phyloP scores from a whole-genome alignment of 495 filamentous ascomycete genomes.

The Cercophora newfieldiana region DNA sequence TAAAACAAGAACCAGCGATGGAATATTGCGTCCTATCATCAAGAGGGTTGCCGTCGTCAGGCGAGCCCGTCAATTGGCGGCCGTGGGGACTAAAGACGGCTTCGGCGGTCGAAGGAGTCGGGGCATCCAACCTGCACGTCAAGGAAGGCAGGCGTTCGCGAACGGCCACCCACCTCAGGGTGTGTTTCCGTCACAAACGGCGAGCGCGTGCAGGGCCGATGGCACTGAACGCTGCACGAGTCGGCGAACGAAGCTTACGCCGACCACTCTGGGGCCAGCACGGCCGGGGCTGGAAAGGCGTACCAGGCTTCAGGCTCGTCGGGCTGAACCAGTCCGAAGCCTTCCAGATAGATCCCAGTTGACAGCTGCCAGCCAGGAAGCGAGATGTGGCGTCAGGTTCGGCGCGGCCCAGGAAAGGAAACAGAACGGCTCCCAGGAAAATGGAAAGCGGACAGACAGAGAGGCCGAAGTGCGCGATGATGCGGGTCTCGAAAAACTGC shows the following conservation, averaged over 20 bases:
- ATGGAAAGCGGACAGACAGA: neutral
- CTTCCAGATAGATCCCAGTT: neutral
- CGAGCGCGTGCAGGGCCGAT: constrained; percentile 5
- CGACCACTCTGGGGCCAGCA: neutral
- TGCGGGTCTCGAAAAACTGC: constrained; percentile 7
- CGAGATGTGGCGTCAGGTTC: neutral
- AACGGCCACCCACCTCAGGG: neutral
- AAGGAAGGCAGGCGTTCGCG: too few relatives aligned
- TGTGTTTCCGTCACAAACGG: neutral
- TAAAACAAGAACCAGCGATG: constrained; percentile 1
- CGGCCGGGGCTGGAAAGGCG: neutral
- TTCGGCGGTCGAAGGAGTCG: neutral
- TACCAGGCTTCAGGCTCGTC: neutral
- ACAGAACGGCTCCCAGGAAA: neutral
- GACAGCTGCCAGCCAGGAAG: constrained; percentile 7
- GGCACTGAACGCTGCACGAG: constrained; percentile 8
- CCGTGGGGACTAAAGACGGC: neutral
- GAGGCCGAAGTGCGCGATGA: neutral
- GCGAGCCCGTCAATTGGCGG: neutral
- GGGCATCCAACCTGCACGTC: too few relatives aligned
- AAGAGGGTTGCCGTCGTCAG: neutral
- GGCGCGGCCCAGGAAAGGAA: constrained; percentile 1
- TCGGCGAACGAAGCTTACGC: constrained; percentile 10
- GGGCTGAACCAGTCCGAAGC: constrained; percentile 6
- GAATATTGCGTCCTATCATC: neutral